Conservation (phyloP, 2,329 filamentous ascomycete species). For the Penicillium polonicum region DNA sequence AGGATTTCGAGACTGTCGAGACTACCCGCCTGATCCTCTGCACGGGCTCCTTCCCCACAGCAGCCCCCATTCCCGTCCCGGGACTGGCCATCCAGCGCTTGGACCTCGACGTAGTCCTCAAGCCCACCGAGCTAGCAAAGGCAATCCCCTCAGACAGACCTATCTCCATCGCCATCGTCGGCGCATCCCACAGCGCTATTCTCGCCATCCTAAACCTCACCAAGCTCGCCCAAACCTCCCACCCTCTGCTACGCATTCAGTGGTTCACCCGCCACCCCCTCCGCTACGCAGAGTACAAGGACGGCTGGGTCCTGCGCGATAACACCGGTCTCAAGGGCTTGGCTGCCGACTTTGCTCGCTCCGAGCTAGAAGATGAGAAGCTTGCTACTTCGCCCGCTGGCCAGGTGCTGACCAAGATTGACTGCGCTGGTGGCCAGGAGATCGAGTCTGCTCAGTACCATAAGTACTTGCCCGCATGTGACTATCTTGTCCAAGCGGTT, state of each 20-base stretch:
- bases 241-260: slow-evolving; percentile 55
- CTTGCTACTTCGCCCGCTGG: slow-evolving; percentile 49
- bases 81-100: slow-evolving; percentile 45
- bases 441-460: slow-evolving; percentile 50
- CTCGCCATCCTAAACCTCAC: slow-evolving; percentile 62
- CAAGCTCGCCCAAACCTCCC: slow-evolving; percentile 52
- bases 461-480: slow-evolving; percentile 48
- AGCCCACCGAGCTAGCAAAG: slow-evolving; percentile 50
- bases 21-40: slow-evolving; percentile 55
- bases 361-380: slow-evolving; percentile 56
- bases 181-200: slow-evolving; percentile 63
- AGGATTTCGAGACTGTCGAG: slow-evolving; percentile 36
- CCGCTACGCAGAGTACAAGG: slow-evolving; percentile 61
- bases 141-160: slow-evolving; percentile 39
- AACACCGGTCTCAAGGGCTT: slow-evolving; percentile 65
- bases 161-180: slow-evolving; percentile 56
- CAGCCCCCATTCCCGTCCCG: slow-evolving; percentile 44
- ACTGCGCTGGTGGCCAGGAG: slow-evolving; percentile 39
- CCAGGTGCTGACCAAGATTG: slow-evolving; percentile 49
- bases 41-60: slow-evolving; percentile 56
- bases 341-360: slow-evolving; percentile 59
- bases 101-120: slow-evolving; percentile 57
- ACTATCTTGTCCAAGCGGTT: slow-evolving; percentile 59
- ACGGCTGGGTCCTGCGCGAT: slow-evolving; percentile 64
- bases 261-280: slow-evolving; percentile 64